Evolutionary conservation across 345 rosid genomes (phyloP).

Genomic region (Eucalyptus microcorys): DNA sequence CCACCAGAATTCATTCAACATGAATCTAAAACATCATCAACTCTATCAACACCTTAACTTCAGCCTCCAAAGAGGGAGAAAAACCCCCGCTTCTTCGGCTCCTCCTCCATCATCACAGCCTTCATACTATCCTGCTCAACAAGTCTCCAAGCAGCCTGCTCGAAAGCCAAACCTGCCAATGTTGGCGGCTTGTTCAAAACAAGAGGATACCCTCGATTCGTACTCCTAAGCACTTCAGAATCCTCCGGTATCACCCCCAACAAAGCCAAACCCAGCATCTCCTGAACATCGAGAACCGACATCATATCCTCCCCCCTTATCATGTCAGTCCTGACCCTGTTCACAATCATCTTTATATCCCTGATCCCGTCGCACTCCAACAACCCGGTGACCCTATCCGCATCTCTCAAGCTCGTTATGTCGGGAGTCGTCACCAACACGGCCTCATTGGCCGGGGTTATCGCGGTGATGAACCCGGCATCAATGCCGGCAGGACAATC

Average conservation of each 20-base stretch:
- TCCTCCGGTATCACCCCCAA: constrained; percentile 91
- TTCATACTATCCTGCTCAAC: constrained; percentile 96
- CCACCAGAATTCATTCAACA: neutral
- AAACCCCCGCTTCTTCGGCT: constrained; percentile 80
- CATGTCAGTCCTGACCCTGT: constrained; percentile 90
- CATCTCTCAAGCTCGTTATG: constrained; percentile 77
- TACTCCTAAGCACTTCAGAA: constrained; percentile 82
- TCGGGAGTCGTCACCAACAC: constrained; percentile 87
- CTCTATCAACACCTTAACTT: neutral
- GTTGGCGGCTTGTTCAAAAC: constrained; percentile 91
- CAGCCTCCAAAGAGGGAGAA: constrained; percentile 85
- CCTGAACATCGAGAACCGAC: constrained; percentile 93
- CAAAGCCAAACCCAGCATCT: constrained; percentile 77
- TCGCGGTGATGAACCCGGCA: constrained; percentile 95
- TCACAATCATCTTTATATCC: constrained; percentile 94
- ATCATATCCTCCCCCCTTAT: constrained; percentile 98
- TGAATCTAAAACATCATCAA: neutral
- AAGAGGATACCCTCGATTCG: constrained; percentile 82
- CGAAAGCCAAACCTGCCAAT: constrained; percentile 87
- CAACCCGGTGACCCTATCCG: constrained; percentile 81
- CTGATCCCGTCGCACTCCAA: constrained; percentile 87
- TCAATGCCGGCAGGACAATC: constrained; percentile 98
- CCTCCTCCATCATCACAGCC: constrained; percentile 94
- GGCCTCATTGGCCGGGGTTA: constrained; percentile 94
- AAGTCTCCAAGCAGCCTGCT: constrained; percentile 99